Percentiles rank a stretch among this genome's conserved stretches.
phyloP scores from a whole-genome alignment of 2,329 filamentous ascomycete species.

The Arthrobotrys iridis region DNA sequence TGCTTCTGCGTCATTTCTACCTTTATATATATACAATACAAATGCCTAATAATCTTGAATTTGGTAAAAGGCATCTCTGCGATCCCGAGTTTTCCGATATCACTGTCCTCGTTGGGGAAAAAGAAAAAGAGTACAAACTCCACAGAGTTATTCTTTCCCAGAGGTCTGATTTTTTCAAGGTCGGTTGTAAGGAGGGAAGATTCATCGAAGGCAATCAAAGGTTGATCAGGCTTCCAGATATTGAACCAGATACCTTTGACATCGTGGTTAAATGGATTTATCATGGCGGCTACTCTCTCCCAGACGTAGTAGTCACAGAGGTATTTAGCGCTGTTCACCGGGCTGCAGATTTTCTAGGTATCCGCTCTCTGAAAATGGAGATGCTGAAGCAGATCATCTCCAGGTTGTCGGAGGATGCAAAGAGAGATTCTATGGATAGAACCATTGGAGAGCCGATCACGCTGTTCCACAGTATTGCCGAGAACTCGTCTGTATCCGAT shows the following conservation, averaged over 20 bases:
- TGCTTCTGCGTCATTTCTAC: not conserved
- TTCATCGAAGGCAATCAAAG: not conserved
- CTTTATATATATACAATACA: not conserved
- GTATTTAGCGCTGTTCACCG: not conserved
- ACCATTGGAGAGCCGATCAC: not conserved
- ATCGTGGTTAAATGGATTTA: constrained; percentile 53
- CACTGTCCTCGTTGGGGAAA: not conserved
- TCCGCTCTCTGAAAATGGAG: not conserved
- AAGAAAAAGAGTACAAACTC: not conserved
- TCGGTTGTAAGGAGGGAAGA: not conserved
- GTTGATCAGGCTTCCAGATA: constrained; percentile 16
- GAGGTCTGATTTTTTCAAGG: constrained; percentile 30
- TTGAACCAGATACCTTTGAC: constrained; percentile 35
- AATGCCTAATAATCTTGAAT: not conserved
- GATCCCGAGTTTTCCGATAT: constrained; percentile 8
- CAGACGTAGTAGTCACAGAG: not conserved
- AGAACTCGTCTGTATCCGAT: not conserved
- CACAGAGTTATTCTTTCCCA: not conserved
- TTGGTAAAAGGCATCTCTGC: not conserved
- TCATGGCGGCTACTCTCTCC: not conserved
- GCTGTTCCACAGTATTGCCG: not conserved
- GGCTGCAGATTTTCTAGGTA: not conserved
- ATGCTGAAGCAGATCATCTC: not conserved
- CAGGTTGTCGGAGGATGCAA: not conserved
- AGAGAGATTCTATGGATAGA: not conserved